Conservation (phyloP, 441 rosid species). For the Euphorbia corollata region DNA sequence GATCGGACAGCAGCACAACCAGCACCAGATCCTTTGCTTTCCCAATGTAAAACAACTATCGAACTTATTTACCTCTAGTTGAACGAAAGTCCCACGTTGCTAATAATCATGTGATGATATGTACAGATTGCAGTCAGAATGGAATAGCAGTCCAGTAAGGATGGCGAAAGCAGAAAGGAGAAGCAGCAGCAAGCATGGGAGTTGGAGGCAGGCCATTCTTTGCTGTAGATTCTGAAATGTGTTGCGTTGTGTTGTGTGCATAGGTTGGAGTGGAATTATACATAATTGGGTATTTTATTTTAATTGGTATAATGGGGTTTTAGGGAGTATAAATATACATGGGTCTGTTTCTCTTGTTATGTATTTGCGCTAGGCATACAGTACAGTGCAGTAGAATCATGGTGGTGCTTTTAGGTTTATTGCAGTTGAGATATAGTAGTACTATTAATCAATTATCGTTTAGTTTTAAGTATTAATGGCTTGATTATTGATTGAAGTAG, state of each 20-base stretch:
- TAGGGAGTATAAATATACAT: slow-evolving; percentile 23
- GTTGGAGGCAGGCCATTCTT: slow-evolving; percentile 59
- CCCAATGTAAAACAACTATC: slow-evolving; percentile 44
- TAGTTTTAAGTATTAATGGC: neutral
- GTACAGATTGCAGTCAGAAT: slow-evolving; percentile 71
- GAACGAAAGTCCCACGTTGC: neutral
- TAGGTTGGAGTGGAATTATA: slow-evolving; percentile 20
- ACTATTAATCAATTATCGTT: slow-evolving; percentile 9
- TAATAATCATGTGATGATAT: neutral
- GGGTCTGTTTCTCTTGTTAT: slow-evolving; percentile 16
- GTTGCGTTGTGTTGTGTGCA: slow-evolving; percentile 18
- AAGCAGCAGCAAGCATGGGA: slow-evolving; percentile 37
- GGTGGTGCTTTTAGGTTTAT: slow-evolving; percentile 8
- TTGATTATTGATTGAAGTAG: neutral
- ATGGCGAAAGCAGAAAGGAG: slow-evolving; percentile 74
- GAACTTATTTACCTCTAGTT: neutral
- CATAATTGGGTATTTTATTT: too few relatives aligned
- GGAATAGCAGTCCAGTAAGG: slow-evolving; percentile 85
- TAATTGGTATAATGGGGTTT: slow-evolving; percentile 14
- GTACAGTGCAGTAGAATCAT: too few relatives aligned
- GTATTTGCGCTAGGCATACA: slow-evolving; percentile 15
- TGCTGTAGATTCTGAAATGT: slow-evolving; percentile 78
- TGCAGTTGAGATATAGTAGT: neutral
- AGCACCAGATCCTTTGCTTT: slow-evolving; percentile 89
- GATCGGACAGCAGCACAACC: slow-evolving; percentile 84